phyloP scores from a whole-genome alignment of 2,329 filamentous ascomycete species.

The Pseudodiploospora longispora region DNA sequence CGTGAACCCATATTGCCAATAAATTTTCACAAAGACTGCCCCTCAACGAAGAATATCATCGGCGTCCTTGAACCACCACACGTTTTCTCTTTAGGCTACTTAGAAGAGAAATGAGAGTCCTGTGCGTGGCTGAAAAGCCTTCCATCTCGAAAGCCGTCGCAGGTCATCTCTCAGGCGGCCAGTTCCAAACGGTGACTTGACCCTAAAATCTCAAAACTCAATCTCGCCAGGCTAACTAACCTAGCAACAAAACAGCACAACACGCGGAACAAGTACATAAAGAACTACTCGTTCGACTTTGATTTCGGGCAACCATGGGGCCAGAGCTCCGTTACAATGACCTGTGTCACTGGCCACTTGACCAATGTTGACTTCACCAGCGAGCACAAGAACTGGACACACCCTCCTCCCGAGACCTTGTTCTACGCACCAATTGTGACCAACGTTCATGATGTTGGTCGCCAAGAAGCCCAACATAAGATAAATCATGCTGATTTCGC shows the following conservation, averaged over 20 bases:
- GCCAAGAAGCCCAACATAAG: neutral
- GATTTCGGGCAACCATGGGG: slow-evolving; percentile 78
- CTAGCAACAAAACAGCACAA: slow-evolving; percentile 43
- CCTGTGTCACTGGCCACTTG: slow-evolving; percentile 83
- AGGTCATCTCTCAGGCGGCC: slow-evolving; percentile 75
- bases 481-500: slow-evolving; percentile 2
- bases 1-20: too few relatives aligned
- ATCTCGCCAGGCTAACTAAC: slow-evolving; percentile 9
- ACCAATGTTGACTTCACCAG: slow-evolving; percentile 69
- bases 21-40: too few relatives aligned
- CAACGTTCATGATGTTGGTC: slow-evolving; percentile 54
- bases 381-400: slow-evolving; percentile 70
- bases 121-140: slow-evolving; percentile 61
- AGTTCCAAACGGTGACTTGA: slow-evolving; percentile 55
- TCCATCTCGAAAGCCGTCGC: slow-evolving; percentile 95
- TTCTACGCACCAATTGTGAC: slow-evolving; percentile 74
- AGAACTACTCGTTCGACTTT: slow-evolving; percentile 90
- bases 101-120: slow-evolving; percentile 35
- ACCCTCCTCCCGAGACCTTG: slow-evolving; percentile 68
- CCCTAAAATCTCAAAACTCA: neutral
- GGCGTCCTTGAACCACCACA: too few relatives aligned
- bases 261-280: slow-evolving; percentile 70
- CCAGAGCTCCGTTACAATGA: slow-evolving; percentile 81
- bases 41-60: too few relatives aligned
- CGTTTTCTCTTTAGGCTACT: too few relatives aligned